Percentiles rank a stretch among this genome's conserved stretches.
These are phyloP conservation scores for Elaeis guineensis DNA, from an alignment of 176 grass and related monocot genomes.

Conservation along the genomic window DNA sequence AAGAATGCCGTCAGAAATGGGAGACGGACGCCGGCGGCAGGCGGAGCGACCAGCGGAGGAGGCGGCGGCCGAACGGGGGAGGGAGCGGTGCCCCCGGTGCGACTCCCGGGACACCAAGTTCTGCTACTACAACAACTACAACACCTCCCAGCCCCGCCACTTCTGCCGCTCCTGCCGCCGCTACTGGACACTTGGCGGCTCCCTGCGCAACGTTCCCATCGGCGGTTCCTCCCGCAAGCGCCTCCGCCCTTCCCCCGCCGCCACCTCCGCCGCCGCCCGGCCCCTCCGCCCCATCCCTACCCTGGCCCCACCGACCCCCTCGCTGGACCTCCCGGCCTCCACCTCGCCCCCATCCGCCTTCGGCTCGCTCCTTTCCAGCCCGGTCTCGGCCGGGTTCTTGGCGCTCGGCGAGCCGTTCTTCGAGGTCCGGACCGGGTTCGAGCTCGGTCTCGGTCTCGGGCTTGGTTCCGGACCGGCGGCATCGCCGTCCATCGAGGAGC, in stretches of 20 bases:
- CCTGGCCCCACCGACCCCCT: slow-evolving; percentile 7
- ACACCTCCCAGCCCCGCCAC: slow-evolving; percentile 91
- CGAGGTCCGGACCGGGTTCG: slow-evolving; percentile 42
- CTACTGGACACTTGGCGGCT: slow-evolving; percentile 94
- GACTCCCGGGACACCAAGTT: slow-evolving; percentile 94
- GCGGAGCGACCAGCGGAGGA: slow-evolving; percentile 7
- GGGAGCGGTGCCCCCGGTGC: slow-evolving; percentile 87
- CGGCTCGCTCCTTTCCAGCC: slow-evolving; percentile 32
- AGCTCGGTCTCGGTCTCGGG: slow-evolving; percentile 38
- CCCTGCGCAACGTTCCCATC: slow-evolving; percentile 90
- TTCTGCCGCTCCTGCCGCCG: slow-evolving; percentile 95
- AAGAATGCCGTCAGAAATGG: neutral
- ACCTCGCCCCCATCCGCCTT: slow-evolving; percentile 25
- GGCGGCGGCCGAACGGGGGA: neutral
- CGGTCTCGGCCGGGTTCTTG: slow-evolving; percentile 35
- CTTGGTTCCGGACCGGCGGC: slow-evolving; percentile 5
- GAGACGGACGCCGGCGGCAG: neutral
- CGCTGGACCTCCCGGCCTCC: neutral
- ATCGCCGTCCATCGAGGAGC: slow-evolving; percentile 13
- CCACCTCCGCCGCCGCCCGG: neutral
- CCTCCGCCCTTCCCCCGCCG: slow-evolving; percentile 28
- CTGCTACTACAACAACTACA: slow-evolving; percentile 99
- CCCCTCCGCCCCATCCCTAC: slow-evolving; percentile 11
- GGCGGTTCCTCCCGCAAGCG: slow-evolving; percentile 90
- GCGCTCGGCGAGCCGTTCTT: slow-evolving; percentile 47